Evolutionary conservation across 2,329 filamentous ascomycete genomes (phyloP).

Genomic region (Phialophora tarda): DNA sequence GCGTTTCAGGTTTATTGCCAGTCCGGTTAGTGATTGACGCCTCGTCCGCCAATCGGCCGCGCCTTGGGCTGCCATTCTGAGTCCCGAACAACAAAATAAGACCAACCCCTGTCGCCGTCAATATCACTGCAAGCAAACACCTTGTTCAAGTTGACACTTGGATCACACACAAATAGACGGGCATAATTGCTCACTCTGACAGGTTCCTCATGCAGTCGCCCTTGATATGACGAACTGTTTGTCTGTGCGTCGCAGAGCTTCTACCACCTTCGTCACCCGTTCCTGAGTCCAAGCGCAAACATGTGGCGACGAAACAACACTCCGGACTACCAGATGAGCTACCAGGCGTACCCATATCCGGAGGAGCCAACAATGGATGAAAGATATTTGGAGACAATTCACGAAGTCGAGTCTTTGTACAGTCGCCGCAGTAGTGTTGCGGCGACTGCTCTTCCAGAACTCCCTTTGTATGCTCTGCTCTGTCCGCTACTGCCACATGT

Average conservation of each 20-base stretch:
- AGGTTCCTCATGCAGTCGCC: background rate
- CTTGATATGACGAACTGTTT: constrained; percentile 23
- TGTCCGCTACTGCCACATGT: background rate
- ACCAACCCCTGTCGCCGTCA: constrained; percentile 18
- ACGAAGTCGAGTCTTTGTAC: constrained; percentile 45
- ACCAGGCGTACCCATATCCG: constrained; percentile 29
- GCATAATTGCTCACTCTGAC: background rate
- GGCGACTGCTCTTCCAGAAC: constrained; percentile 45
- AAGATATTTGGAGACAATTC: constrained; percentile 49
- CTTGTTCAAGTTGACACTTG: background rate
- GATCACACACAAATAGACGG: background rate
- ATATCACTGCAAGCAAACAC: constrained; percentile 9
- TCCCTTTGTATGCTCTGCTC: constrained; percentile 47
- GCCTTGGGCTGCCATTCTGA: constrained; percentile 29
- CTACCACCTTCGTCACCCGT: constrained; percentile 6
- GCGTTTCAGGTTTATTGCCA: constrained; percentile 32
- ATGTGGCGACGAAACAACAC: constrained; percentile 34
- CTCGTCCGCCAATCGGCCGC: constrained; percentile 27
- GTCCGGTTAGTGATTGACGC: constrained; percentile 12
- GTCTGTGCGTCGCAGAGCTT: constrained; percentile 17
- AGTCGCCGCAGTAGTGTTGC: constrained; percentile 39
- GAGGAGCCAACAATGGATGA: constrained; percentile 45
- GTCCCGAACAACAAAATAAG: constrained; percentile 23
- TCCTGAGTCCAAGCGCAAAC: constrained; percentile 20
- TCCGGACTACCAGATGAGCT: constrained; percentile 33